phyloP scores from a whole-genome alignment of 2,329 filamentous ascomycete genomes.

The Colletotrichum sp. region DNA sequence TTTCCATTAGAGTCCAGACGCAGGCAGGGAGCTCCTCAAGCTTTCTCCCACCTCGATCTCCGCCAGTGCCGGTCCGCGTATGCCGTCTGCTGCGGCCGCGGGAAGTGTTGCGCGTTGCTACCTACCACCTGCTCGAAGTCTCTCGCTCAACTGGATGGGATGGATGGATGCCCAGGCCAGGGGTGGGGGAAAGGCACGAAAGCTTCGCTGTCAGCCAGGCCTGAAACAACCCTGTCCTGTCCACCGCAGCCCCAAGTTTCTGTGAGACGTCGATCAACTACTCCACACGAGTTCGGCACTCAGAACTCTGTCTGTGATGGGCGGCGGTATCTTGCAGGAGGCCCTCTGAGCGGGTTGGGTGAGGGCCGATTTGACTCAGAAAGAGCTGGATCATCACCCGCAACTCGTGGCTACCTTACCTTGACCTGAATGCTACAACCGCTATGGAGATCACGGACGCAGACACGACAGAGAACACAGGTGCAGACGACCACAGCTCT shows the following conservation, averaged over 20 bases:
- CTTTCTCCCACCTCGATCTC: neutral
- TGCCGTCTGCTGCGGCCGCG: neutral
- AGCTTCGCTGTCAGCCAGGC: conserved; percentile 10
- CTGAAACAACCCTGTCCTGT: conserved; percentile 21
- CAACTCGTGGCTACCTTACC: neutral
- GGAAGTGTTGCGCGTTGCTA: neutral
- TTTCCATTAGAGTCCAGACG: neutral
- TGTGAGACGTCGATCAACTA: conserved; percentile 14
- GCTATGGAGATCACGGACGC: neutral
- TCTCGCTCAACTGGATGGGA: neutral
- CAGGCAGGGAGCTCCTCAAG: neutral
- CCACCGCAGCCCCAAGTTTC: conserved; percentile 3
- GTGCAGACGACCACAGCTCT: neutral
- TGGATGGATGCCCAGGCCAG: neutral
- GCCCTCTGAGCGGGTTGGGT: neutral
- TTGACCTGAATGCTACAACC: neutral
- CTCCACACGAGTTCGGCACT: conserved; percentile 18
- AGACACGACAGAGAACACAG: neutral
- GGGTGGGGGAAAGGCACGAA: neutral
- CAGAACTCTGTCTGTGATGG: neutral
- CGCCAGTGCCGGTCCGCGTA: neutral
- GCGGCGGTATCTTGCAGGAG: neutral
- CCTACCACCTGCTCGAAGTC: neutral
- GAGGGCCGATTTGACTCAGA: neutral
- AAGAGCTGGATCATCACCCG: neutral